Evolutionary conservation across 176 grass and related monocot species (phyloP).

Genomic region (Cymbopogon citratus): DNA sequence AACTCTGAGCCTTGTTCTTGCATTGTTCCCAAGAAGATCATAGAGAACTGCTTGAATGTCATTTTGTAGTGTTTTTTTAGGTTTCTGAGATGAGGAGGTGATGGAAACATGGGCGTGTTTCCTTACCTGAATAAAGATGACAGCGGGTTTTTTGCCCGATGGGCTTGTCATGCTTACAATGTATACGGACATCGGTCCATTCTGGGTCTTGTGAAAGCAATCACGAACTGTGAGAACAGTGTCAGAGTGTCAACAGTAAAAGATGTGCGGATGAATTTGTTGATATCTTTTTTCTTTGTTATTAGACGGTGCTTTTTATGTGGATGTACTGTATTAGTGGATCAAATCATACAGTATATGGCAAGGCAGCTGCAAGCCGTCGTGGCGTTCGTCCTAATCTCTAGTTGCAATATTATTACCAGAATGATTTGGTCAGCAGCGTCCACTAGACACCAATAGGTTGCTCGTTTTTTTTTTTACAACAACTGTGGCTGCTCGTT

Average conservation of each 20-base stretch:
- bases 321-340: neutral
- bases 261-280: neutral
- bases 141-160: neutral
- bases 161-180: neutral
- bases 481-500: too few relatives aligned
- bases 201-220: neutral
- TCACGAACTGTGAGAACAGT: neutral
- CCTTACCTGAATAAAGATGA: slow-evolving; percentile 34
- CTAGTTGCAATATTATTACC: too few relatives aligned
- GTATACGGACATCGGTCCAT: neutral
- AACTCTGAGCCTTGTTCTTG: neutral
- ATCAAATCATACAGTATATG: too few relatives aligned
- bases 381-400: too few relatives aligned
- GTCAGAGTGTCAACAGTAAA: neutral
- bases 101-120: neutral
- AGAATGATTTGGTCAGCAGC: too few relatives aligned
- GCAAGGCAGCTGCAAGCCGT: too few relatives aligned
- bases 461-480: too few relatives aligned
- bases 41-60: slow-evolving; percentile 3
- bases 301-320: neutral
- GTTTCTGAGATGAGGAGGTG: neutral
- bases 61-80: slow-evolving; percentile 1
- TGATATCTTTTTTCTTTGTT: neutral
- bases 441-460: too few relatives aligned
- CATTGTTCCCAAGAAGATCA: neutral